A percentile compares a stretch with the other conserved stretches of the same genome.
These are phyloP conservation scores for Lentinus tigrinus DNA, from an alignment of 768 basidiomycete genomes.

Conservation along the genomic window DNA sequence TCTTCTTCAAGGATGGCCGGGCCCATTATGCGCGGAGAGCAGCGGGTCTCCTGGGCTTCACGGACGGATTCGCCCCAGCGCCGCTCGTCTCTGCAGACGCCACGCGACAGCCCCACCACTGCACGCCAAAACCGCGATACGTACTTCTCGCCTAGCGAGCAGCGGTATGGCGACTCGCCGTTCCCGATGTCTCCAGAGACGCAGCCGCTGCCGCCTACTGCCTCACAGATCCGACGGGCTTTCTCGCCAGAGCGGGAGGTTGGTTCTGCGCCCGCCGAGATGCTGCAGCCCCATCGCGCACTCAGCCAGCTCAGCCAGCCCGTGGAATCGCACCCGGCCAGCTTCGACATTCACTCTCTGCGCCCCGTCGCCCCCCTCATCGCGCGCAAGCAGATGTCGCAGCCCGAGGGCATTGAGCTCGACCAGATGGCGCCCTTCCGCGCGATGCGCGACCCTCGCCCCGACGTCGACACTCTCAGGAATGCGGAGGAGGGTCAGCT, in stretches of 20 bases:
- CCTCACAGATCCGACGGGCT: slow-evolving; percentile 12
- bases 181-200: slow-evolving; percentile 18
- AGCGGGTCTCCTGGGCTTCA: slow-evolving; percentile 58
- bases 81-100: slow-evolving; percentile 20
- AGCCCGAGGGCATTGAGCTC: slow-evolving; percentile 35
- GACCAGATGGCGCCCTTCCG: slow-evolving; percentile 41
- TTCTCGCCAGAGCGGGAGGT: background rate
- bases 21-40: slow-evolving; percentile 52
- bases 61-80: slow-evolving; percentile 34
- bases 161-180: slow-evolving; percentile 47
- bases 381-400: slow-evolving; percentile 1
- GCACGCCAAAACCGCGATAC: slow-evolving; percentile 6
- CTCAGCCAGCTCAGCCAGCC: slow-evolving; percentile 31
- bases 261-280: slow-evolving; percentile 57
- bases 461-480: background rate
- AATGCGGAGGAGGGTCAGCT: slow-evolving; percentile 12
- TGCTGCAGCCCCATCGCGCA: slow-evolving; percentile 38
- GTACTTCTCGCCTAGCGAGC: slow-evolving; percentile 39
- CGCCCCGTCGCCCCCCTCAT: slow-evolving; percentile 10
- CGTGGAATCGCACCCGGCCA: slow-evolving; percentile 25
- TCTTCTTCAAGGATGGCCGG: slow-evolving; percentile 64
- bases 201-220: slow-evolving; percentile 22
- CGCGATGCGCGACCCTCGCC: slow-evolving; percentile 27
- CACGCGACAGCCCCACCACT: slow-evolving; percentile 12
- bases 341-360: slow-evolving; percentile 7